These are phyloP conservation scores for Rosellinia necatrix DNA, from an alignment of 2,329 filamentous ascomycete species.

Conservation along the genomic window DNA sequence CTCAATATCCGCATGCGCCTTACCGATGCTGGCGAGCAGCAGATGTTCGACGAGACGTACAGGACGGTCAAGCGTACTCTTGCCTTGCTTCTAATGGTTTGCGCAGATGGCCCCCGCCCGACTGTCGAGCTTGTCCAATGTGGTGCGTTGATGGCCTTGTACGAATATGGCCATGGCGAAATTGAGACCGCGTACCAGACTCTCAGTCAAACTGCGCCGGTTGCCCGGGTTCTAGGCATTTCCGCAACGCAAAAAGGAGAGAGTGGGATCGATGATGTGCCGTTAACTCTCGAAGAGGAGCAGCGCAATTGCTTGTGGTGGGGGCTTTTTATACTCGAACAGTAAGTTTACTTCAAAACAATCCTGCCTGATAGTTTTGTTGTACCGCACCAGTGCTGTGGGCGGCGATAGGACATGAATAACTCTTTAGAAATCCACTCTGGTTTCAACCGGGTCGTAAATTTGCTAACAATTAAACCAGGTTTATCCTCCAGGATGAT, in stretches of 20 bases:
- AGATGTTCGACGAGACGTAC: constrained; percentile 48
- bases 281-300: constrained; percentile 33
- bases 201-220: constrained; percentile 47
- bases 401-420: background rate
- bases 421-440: background rate
- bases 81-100: constrained; percentile 42
- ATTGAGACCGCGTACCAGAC: constrained; percentile 49
- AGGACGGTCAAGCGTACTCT: constrained; percentile 46
- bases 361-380: background rate
- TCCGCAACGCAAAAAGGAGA: constrained; percentile 44
- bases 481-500: constrained; percentile 42
- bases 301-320: constrained; percentile 50
- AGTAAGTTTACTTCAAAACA: constrained; percentile 38
- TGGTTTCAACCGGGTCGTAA: background rate
- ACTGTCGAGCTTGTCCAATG: constrained; percentile 49
- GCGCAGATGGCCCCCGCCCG: constrained; percentile 39
- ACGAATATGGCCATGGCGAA: constrained; percentile 52
- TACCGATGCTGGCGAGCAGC: constrained; percentile 42
- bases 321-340: constrained; percentile 50
- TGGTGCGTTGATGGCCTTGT: constrained; percentile 47
- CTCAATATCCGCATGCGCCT: constrained; percentile 47
- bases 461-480: constrained; percentile 27
- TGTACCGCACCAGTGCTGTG: background rate
- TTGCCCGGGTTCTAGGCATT: constrained; percentile 44
- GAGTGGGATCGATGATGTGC: constrained; percentile 33